Evolutionary conservation across 306 rosid species (phyloP).

Genomic region (Malus fusca): DNA sequence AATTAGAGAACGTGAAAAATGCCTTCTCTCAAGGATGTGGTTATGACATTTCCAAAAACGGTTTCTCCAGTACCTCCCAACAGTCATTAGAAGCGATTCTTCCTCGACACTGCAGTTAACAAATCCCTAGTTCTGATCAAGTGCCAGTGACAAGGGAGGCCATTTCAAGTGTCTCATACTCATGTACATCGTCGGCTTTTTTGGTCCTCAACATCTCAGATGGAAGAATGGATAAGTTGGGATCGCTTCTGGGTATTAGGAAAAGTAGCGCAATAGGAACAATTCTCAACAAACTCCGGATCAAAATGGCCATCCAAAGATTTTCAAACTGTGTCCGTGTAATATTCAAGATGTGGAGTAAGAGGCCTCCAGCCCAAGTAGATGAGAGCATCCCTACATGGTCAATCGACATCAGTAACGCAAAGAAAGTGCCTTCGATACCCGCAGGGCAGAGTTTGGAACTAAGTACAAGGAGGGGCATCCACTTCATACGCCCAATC

Average conservation of each 20-base stretch:
- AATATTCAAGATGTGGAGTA: constrained; percentile 63
- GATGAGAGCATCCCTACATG: constrained; percentile 75
- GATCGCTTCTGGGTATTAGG: constrained; percentile 85
- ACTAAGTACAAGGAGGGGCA: constrained; percentile 95
- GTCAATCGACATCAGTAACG: constrained; percentile 89
- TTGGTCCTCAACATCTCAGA: constrained; percentile 27
- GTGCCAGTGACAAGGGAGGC: constrained; percentile 42
- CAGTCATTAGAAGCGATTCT: background rate
- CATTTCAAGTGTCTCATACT: constrained; percentile 56
- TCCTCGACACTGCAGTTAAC: background rate
- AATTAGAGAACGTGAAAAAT: background rate
- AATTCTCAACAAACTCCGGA: constrained; percentile 64
- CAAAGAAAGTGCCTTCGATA: constrained; percentile 93
- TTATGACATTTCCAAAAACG: background rate
- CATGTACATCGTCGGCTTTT: constrained; percentile 31
- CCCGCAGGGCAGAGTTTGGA: constrained; percentile 93
- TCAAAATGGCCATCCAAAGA: constrained; percentile 79
- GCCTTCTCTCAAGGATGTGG: background rate
- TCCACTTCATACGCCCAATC: constrained; percentile 83
- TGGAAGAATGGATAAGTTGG: constrained; percentile 58
- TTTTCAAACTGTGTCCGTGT: constrained; percentile 62
- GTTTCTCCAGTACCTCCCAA: background rate
- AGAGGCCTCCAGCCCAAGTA: constrained; percentile 87
- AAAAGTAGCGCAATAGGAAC: constrained; percentile 58
- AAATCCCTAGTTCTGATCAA: background rate